These are phyloP conservation scores for Garcia nutans DNA, from an alignment of 345 rosid species.

Conservation along the genomic window DNA sequence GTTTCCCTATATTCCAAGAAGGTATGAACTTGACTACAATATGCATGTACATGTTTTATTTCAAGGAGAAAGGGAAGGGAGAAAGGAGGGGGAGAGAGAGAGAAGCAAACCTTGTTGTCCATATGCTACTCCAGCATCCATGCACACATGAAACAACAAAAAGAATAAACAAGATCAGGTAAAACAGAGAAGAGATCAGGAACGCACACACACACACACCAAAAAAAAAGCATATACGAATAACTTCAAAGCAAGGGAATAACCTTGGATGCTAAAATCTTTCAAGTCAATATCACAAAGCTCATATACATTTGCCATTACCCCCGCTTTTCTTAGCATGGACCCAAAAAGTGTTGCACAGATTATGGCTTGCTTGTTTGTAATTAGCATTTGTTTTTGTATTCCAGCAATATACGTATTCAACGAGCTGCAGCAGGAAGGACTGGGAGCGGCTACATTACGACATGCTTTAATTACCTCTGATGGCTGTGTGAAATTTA, in stretches of 20 bases:
- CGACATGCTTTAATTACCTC: slow-evolving; percentile 84
- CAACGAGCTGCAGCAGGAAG: slow-evolving; percentile 90
- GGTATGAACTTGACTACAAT: too few species aligned
- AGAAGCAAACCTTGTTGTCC: slow-evolving; percentile 72
- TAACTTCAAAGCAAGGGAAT: not conserved
- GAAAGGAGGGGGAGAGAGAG: not conserved
- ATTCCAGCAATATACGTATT: slow-evolving; percentile 73
- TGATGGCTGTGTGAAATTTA: slow-evolving; percentile 72
- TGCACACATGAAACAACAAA: slow-evolving; percentile 25
- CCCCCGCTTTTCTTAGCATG: slow-evolving; percentile 76
- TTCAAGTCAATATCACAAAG: slow-evolving; percentile 95
- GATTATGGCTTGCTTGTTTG: slow-evolving; percentile 91
- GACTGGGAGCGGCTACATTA: slow-evolving; percentile 84
- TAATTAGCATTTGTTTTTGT: slow-evolving; percentile 92
- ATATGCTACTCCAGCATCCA: slow-evolving; percentile 50
- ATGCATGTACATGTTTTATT: not conserved
- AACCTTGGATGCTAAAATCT: slow-evolving; percentile 95
- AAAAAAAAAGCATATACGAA: not conserved
- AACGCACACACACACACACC: not conserved
- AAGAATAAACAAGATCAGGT: slow-evolving; percentile 31
- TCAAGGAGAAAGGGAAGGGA: not conserved
- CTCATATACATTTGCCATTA: slow-evolving; percentile 82
- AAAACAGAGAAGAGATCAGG: slow-evolving; percentile 3
- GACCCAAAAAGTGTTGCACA: slow-evolving; percentile 88
- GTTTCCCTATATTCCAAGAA: not conserved